Percentiles rank a stretch among this genome's conserved stretches.
Conservation (phyloP, 1,284 basidiomycete genomes). For the Apiotrichum laibachii region DNA sequence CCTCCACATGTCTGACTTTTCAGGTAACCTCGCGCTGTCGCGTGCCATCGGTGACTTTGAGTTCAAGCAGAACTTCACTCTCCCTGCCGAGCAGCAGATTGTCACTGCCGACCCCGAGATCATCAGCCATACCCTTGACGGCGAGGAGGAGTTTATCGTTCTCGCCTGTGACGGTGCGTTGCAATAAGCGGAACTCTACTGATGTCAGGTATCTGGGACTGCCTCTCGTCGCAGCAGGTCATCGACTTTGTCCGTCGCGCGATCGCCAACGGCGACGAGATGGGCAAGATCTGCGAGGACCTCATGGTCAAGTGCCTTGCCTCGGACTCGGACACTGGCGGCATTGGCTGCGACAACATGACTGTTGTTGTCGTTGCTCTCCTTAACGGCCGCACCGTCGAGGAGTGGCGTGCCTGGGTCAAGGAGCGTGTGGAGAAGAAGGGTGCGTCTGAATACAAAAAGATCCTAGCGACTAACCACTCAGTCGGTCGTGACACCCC, state of each 20-base stretch:
- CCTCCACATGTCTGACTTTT: constrained; percentile 3
- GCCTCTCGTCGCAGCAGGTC: constrained; percentile 87
- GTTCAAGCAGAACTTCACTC: constrained; percentile 88
- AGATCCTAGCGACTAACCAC: neutral
- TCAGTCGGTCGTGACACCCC: constrained; percentile 59
- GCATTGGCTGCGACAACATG: constrained; percentile 99
- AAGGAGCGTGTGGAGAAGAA: constrained; percentile 74
- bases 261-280: constrained; percentile 74
- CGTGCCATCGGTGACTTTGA: constrained; percentile 97
- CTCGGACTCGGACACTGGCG: constrained; percentile 86
- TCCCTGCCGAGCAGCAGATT: constrained; percentile 85
- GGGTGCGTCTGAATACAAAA: constrained; percentile 58
- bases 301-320: constrained; percentile 93
- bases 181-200: constrained; percentile 10
- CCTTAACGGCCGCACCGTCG: constrained; percentile 77
- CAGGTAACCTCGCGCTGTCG: constrained; percentile 93
- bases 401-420: constrained; percentile 93
- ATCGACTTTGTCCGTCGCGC: constrained; percentile 84
- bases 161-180: constrained; percentile 89
- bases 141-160: constrained; percentile 94
- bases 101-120: constrained; percentile 96
- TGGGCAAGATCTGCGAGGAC: constrained; percentile 79
- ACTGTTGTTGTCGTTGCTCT: constrained; percentile 89
- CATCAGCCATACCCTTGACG: constrained; percentile 70
- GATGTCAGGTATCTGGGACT: constrained; percentile 92